Evolutionary conservation across 306 rosid genomes (phyloP), one percentile per base, ranked within the genome.

Genomic region (Citrullus amarus): DNA sequence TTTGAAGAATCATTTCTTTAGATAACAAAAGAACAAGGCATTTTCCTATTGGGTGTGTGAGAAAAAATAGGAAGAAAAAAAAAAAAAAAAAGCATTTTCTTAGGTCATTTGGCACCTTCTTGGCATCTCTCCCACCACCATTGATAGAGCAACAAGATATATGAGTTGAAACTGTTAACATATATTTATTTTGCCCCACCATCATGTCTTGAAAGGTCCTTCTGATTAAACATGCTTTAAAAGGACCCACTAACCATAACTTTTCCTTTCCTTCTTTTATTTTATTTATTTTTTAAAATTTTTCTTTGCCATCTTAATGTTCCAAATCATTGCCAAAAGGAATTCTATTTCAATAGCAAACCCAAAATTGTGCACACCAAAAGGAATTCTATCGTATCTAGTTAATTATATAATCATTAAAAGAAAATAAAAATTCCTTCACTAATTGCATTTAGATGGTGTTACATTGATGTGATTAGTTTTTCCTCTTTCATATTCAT

Each of bases 121-220:
- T 22, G 12, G 54, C 41, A 71, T 71, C 56, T 71, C 59, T 71
- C 58, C 77, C 77, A 71, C 77, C 77, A 71, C 77, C 77, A 48
- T 71, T 50, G 77, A 71, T 71, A 46, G 77, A 71, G 59, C 77
- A 71, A 71, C 18, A 68, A 68, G 34, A 20, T 41, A 1, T 51
- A 41, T 68, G 34, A 69, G 56, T 43, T 69, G 15, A 6, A 41
- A 44, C 54, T 68, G 75, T 68, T 44, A 8, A 48, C 4, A 34
- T 63, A 32, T 63, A 13, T 63, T 14, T 34, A 18, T 39, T 43
- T 69, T 20, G 56, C 38, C 28, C 55, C 75, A 69, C 75, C n/a
- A 69, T 69, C 75, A 41, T 67, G 36, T 69, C 17, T 69, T 69
- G 56, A 41, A 44, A 44, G 56, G 36, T 69, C 34, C 18, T 69